Conservation (phyloP, 768 basidiomycete species). For the Auricularia auricula-judae region DNA sequence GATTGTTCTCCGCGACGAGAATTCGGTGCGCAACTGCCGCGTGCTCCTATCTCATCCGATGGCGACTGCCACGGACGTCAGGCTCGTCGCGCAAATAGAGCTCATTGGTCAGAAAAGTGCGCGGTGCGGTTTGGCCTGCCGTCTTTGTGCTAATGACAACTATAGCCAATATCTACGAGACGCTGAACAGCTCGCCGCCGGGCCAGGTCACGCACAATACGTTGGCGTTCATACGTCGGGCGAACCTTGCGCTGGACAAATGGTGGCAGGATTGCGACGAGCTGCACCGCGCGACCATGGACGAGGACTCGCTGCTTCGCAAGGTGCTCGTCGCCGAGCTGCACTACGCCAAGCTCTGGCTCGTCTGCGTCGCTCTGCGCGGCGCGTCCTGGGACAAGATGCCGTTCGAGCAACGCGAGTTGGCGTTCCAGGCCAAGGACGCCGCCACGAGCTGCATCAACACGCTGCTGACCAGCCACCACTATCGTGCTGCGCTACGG, state of each 20-base stretch:
- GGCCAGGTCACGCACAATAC: conserved; percentile 81
- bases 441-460: conserved; percentile 78
- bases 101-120: conserved; percentile 84
- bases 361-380: conserved; percentile 83
- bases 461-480: conserved; percentile 70
- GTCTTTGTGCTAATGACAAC: neutral
- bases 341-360: conserved; percentile 90
- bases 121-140: conserved; percentile 11
- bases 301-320: conserved; percentile 73
- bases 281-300: conserved; percentile 70
- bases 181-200: conserved; percentile 52
- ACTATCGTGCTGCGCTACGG: conserved; percentile 77
- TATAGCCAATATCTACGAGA: conserved; percentile 87
- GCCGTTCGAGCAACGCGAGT: conserved; percentile 87
- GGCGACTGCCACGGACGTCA: conserved; percentile 82
- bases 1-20: conserved; percentile 81
- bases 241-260: conserved; percentile 75
- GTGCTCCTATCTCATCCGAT: conserved; percentile 73
- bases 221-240: conserved; percentile 76
- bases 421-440: conserved; percentile 92
- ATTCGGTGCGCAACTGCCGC: conserved; percentile 75
- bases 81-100: conserved; percentile 80
- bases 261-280: conserved; percentile 89
- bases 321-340: conserved; percentile 84
- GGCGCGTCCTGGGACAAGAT: conserved; percentile 95